Evolutionary conservation across 2,329 filamentous ascomycete genomes (phyloP), one percentile per base, ranked within the genome.

Genomic region (Fusarium stilboides): DNA sequence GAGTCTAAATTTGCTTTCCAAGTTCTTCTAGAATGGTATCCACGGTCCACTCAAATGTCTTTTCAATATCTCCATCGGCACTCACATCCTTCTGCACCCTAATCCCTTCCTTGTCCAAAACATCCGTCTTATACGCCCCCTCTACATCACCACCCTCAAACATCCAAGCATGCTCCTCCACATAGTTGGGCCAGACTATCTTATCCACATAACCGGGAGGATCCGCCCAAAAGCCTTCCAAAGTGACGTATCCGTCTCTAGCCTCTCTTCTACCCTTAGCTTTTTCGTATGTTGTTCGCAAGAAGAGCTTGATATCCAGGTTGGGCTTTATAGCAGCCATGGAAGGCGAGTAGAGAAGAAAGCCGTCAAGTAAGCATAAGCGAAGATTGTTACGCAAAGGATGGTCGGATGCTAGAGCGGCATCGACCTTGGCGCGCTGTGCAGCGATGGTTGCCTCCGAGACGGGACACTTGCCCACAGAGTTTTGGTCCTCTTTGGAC

Each of bases 181-280:
- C 92, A 79, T 98, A 98, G 74, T 97, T 95, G 5, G 95, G 95
- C 96, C 96, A 99, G 6, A 99, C 96, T 56, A 99, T 87, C 77
- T 92, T 88, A 77, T 98, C 94, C 37, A 98, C 94, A 78, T 98
- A 99, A 0, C 93, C 94, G 0, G 94, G 94, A 0, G 96, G 96
- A 79, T 99, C 96, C 58, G 90, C 87, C 96, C 96, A 99, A 82
- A 98, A 99, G 28, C 94, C 95, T 75, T 98, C 89, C 7, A 92
- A 80, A 5, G 93, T 95, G 31, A 94, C 92, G 77, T 96, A 96
- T 13, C 92, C 92, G 70, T 87, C 89, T 55, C 93, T 83, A 0
- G 88, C 89, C 75, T 92, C 88, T 31, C 93, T 83, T 24, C 93
- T 85, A 34, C 83, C 80, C 74, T 91, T 92, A 5, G 91, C 91